Evolutionary conservation across 2,329 filamentous ascomycete species (phyloP), one percentile per base, ranked within the genome.

Genomic region (Colletotrichum chlorophyti): DNA sequence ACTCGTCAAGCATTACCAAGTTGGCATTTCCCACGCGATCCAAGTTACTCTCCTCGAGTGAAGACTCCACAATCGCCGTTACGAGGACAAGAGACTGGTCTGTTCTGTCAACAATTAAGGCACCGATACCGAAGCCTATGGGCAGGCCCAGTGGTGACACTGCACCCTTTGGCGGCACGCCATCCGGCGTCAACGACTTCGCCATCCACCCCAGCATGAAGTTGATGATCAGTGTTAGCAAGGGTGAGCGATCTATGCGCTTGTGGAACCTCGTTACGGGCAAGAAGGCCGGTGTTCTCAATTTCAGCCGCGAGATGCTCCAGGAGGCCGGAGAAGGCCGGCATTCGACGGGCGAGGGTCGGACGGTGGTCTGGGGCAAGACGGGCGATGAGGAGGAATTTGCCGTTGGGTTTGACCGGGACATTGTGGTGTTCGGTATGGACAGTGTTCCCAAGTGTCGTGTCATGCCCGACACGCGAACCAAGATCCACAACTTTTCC

Each of bases 201-300:
- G 92, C 94, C 2, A 90, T 99, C 23, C 95, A 99, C 72, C 94
- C 95, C 0, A 96, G 91, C 72, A 91, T 96, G 84, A 98, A 97
- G 77, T 80, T 99, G 47, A 97, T 98, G 91, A 86, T 99, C 60
- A 96, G 87, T 66, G 93, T 98, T 8, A 90, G 91, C 65, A 91
- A 89, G 67, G 93, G 93, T 64, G 95, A 99, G 77, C 88, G 87
- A 64, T 92, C 89, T 69, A 96, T 99, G 91, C 82, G 95, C 63
- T 74, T 98, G 64, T 99, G 95, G 95, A 98, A 99, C 69, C 74
- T 99, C 63, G 93, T 98, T 64, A 98, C 94, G 3, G 95, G 93
- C 14, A 96, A 94, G 78, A 97, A 97, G 77, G 93, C 93, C 1
- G 92, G 93, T 26, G 93, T 97, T 49, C 77, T 99, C 65, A 95